Conservation (phyloP, 257 asterid genomes). For the Solanum bulbocastanum region DNA sequence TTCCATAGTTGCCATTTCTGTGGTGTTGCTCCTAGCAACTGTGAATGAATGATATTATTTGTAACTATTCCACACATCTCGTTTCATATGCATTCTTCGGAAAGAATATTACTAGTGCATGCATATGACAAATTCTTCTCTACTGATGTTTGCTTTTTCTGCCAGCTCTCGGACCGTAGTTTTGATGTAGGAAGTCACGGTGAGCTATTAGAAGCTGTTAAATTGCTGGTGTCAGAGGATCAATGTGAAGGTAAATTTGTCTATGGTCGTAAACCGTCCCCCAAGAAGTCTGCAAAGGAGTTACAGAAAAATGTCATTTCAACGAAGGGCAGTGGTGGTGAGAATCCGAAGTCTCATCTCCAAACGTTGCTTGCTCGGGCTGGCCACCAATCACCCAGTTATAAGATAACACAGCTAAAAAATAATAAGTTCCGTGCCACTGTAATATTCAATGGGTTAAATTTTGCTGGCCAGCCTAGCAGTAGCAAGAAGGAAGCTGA, state of each 20-base stretch:
- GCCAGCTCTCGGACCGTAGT: conserved; percentile 72
- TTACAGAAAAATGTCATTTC: conserved; percentile 6
- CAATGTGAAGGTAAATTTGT: conserved; percentile 85
- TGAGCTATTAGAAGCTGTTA: conserved; percentile 68
- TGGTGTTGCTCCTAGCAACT: not conserved
- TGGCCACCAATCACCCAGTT: conserved; percentile 65
- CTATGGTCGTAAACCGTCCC: conserved; percentile 48
- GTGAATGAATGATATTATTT: not conserved
- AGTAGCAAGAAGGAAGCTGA: conserved; percentile 90
- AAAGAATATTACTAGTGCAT: not conserved
- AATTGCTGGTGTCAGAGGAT: conserved; percentile 72
- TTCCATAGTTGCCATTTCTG: not conserved
- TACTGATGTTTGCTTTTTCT: conserved; percentile 11
- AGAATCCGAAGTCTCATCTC: conserved; percentile 61
- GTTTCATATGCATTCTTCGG: not conserved
- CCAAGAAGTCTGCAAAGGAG: conserved; percentile 29
- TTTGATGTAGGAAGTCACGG: conserved; percentile 32
- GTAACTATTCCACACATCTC: not conserved
- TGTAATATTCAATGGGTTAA: conserved; percentile 67
- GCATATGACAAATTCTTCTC: not conserved
- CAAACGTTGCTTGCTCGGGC: conserved; percentile 70
- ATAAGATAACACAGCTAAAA: conserved; percentile 55
- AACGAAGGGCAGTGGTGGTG: conserved; percentile 25
- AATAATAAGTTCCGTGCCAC: conserved; percentile 63
- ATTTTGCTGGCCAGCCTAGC: conserved; percentile 64